phyloP scores from a whole-genome alignment of 2,329 filamentous ascomycete genomes.

The Penicillium sp. region DNA sequence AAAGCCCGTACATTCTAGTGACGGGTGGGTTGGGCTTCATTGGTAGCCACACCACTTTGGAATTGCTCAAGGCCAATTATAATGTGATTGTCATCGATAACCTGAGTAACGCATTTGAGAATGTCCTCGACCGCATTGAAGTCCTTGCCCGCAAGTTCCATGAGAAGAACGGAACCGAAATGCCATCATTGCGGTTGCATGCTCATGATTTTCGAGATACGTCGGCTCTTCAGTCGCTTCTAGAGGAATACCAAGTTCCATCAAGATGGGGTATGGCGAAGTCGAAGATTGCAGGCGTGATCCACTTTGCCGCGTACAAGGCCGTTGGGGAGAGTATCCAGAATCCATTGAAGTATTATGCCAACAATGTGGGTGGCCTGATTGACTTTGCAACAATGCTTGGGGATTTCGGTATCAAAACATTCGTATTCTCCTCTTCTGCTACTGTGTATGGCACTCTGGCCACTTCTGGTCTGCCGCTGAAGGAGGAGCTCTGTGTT shows the following conservation, averaged over 20 bases:
- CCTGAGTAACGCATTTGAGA: constrained; percentile 40
- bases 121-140: constrained; percentile 38
- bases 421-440: constrained; percentile 67
- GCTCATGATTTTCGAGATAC: constrained; percentile 51
- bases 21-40: constrained; percentile 46
- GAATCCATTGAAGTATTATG: constrained; percentile 63
- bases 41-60: constrained; percentile 44
- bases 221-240: constrained; percentile 42
- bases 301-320: constrained; percentile 69
- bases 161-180: constrained; percentile 36
- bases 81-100: constrained; percentile 46
- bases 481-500: constrained; percentile 59
- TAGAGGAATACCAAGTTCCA: constrained; percentile 43
- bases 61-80: constrained; percentile 42
- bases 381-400: constrained; percentile 60
- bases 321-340: constrained; percentile 64
- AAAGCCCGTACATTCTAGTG: constrained; percentile 44
- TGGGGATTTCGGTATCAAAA: constrained; percentile 61
- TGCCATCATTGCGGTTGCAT: constrained; percentile 49
- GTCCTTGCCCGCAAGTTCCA: constrained; percentile 37
- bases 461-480: constrained; percentile 51
- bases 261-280: constrained; percentile 36
- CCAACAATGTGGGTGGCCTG: constrained; percentile 66
- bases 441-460: constrained; percentile 65
- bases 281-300: constrained; percentile 62